phyloP scores from a whole-genome alignment of 129 eudicot species.

The sunflower (Helianthus annuus) region DNA sequence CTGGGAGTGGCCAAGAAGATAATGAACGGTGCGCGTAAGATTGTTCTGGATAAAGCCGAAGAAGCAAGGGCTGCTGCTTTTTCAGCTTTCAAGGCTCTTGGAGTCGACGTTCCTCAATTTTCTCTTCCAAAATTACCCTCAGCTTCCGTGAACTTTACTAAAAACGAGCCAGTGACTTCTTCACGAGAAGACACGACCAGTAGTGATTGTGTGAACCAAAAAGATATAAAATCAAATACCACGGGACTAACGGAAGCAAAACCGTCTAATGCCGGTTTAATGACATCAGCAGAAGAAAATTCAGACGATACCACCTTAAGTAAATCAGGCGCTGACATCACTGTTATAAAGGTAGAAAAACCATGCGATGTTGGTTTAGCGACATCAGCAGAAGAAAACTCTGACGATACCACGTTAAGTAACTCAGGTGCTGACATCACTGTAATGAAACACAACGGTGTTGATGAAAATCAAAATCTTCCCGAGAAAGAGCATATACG shows the following conservation, averaged over 20 bases:
- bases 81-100: slow-evolving; percentile 96
- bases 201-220: slow-evolving; percentile 35
- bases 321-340: slow-evolving; percentile 23
- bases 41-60: slow-evolving; percentile 93
- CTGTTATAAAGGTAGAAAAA: slow-evolving; percentile 30
- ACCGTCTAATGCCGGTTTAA: slow-evolving; percentile 15
- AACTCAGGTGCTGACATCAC: slow-evolving; percentile 23
- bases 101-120: slow-evolving; percentile 72
- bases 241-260: slow-evolving; percentile 35
- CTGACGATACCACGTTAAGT: slow-evolving; percentile 33
- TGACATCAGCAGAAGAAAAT: slow-evolving; percentile 25
- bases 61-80: slow-evolving; percentile 96
- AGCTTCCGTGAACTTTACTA: slow-evolving; percentile 30
- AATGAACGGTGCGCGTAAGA: slow-evolving; percentile 86
- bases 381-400: slow-evolving; percentile 25
- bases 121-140: slow-evolving; percentile 44
- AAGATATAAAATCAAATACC: slow-evolving; percentile 27
- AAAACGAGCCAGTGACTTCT: slow-evolving; percentile 49
- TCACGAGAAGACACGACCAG: slow-evolving; percentile 58
- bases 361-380: slow-evolving; percentile 14
- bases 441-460: slow-evolving; percentile 23
- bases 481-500: slow-evolving; percentile 39
- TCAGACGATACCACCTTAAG: slow-evolving; percentile 33
- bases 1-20: slow-evolving; percentile 94
- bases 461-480: slow-evolving; percentile 9